A percentile compares a stretch with the other conserved stretches of the same genome.
Evolutionary conservation across 257 asterid genomes (phyloP).

Genomic region (Handroanthus guayacan): DNA sequence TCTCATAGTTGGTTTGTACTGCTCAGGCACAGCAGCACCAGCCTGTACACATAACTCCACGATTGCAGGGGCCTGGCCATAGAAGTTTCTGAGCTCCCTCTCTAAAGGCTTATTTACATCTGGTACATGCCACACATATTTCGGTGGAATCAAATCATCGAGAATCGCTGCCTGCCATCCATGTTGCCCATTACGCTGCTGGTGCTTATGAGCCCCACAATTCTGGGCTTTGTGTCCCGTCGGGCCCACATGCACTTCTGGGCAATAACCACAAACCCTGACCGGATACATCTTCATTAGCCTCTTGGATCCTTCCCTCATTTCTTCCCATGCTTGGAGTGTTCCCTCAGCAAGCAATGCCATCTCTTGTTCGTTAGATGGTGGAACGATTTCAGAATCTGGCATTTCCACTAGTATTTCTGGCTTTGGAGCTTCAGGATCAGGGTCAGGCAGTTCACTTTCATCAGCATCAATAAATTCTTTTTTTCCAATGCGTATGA

Average conservation of each 20-base stretch:
- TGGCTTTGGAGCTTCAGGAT: conserved; percentile 62
- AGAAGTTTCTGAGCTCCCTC: conserved; percentile 79
- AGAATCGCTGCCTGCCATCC: conserved; percentile 93
- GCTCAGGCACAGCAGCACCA: conserved; percentile 88
- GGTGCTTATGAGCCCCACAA: conserved; percentile 97
- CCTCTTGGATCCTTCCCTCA: conserved; percentile 79
- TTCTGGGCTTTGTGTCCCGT: conserved; percentile 94
- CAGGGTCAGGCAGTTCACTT: conserved; percentile 84
- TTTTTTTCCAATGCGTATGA: conserved; percentile 78
- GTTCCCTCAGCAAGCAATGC: conserved; percentile 76
- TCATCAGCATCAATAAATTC: conserved; percentile 95
- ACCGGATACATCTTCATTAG: conserved; percentile 87
- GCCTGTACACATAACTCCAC: conserved; percentile 87
- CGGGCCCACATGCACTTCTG: conserved; percentile 89
- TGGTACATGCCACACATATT: conserved; percentile 94
- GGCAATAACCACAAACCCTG: conserved; percentile 92
- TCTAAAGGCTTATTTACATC: conserved; percentile 53
- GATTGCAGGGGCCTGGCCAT: conserved; percentile 94
- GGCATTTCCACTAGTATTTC: conserved; percentile 58
- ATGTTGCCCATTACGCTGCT: conserved; percentile 97
- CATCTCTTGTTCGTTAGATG: conserved; percentile 62
- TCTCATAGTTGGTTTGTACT: conserved; percentile 89
- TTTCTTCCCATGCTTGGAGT: conserved; percentile 82
- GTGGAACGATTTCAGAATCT: conserved; percentile 62
- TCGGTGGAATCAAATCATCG: conserved; percentile 87